Evolutionary conservation across 495 filamentous ascomycete genomes (phyloP), one percentile per base, ranked within the genome.

Genomic region (Cercophora newfieldiana): DNA sequence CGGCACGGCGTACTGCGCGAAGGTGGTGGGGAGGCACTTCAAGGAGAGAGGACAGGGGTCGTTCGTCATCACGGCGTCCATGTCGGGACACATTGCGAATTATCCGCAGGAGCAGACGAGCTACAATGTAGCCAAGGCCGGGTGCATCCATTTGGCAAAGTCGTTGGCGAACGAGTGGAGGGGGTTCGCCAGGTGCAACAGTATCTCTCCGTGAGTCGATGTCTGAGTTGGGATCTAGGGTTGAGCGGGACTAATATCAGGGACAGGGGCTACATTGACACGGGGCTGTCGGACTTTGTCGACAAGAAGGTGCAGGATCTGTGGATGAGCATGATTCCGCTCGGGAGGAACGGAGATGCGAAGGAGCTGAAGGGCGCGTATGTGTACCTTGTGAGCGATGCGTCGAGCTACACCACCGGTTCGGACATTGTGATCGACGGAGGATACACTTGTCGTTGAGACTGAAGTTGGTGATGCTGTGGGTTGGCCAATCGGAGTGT

Each of bases 281-380:
- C 91, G 3, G 91, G 89, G 2, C 77, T 93, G 58, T 88, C 85
- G 19, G 90, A 93, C 75, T 93, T 93, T 72, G 86, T 94, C 25
- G 84, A 85, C 50, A 67, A 87, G 77, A 81, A 92, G 76, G 85
- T 81, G 0, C 89, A 93, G 80, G 77, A 89, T 64, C 74, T 92
- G 58, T 93, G 91, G 91, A 81, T 82, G 69, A 81, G 77, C 65
- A 93, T 92, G 90, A 92, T 92, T 55, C 90, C 91, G 3, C 83
- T 93, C 82, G 89, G 88, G 22, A 84, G 91, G 19, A 81, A 90
- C 55, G 91, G 90, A 31, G 78, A 90, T 26, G 89, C 90, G 0
- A 91, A 92, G 83, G 91, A 94, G 84, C 74, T 94, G 44, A 94
- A 94, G 86, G 91, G 88, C 5, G 90, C 89, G 5, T 94, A 93